Conservation (phyloP, 179 eudicot species). For the Drosera spatulata region DNA sequence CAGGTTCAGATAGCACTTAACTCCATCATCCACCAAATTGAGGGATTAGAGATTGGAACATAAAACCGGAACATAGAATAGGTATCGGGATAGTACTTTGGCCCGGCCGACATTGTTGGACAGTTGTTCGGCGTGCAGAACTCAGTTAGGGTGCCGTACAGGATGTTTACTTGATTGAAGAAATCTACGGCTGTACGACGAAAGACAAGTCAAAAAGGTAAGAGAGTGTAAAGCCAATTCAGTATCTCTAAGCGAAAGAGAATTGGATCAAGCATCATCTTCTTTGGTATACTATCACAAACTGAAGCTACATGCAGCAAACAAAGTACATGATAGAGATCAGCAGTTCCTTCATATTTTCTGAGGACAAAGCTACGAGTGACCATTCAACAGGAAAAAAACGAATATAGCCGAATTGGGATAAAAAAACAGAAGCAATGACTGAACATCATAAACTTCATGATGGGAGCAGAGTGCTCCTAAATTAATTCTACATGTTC, state of each 20-base stretch:
- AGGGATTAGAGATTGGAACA: not conserved
- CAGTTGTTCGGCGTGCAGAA: constrained; percentile 47
- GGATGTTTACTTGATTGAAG: constrained; percentile 64
- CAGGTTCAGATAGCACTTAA: not conserved
- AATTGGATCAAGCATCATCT: not conserved
- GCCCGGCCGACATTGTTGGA: constrained; percentile 60
- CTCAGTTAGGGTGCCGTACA: constrained; percentile 59
- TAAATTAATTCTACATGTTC: no score
- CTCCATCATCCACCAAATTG: not conserved
- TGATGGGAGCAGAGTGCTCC: no score
- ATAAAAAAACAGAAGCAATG: no score
- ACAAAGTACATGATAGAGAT: no score
- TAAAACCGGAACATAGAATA: constrained; percentile 1
- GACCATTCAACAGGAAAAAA: no score
- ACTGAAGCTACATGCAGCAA: no score
- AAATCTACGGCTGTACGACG: constrained; percentile 47
- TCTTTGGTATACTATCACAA: no score
- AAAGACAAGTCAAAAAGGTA: constrained; percentile 5
- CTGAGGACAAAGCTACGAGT: no score
- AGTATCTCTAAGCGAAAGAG: not conserved
- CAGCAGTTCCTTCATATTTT: no score
- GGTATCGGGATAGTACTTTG: constrained; percentile 33
- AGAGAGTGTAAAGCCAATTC: not conserved
- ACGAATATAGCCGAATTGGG: no score
- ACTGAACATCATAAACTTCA: no score